Percentiles rank a stretch among this genome's conserved stretches.
Conservation (phyloP, 1,139 yeast genomes). For the Yamadazyma triangularis region DNA sequence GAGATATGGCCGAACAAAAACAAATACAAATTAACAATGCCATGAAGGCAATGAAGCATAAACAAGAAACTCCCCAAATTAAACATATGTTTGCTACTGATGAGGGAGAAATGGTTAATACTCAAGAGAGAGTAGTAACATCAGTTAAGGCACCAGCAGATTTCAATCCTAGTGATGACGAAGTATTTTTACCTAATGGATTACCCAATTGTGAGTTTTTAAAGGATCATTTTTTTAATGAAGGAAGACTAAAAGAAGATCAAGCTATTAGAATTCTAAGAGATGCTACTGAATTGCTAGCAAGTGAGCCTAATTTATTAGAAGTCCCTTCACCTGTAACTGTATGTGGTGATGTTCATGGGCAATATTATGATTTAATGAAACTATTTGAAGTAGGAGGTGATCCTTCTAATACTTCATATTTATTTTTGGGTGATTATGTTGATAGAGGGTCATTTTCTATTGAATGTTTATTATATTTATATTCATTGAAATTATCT, state of each 20-base stretch:
- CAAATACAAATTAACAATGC: slow-evolving; percentile 65
- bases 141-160: slow-evolving; percentile 69
- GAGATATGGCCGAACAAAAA: slow-evolving; percentile 7
- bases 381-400: slow-evolving; percentile 95
- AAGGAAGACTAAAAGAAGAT: slow-evolving; percentile 71
- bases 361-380: slow-evolving; percentile 88
- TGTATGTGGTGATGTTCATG: slow-evolving; percentile 95
- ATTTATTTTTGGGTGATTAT: slow-evolving; percentile 89
- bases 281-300: slow-evolving; percentile 65
- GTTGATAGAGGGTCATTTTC: slow-evolving; percentile 95
- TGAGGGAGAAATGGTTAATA: slow-evolving; percentile 62
- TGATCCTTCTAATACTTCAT: slow-evolving; percentile 70
- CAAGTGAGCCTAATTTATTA: slow-evolving; percentile 73
- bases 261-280: slow-evolving; percentile 70
- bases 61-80: slow-evolving; percentile 34
- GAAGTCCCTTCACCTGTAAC: slow-evolving; percentile 91
- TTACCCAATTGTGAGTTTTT: slow-evolving; percentile 72
- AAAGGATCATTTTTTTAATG: slow-evolving; percentile 68
- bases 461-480: slow-evolving; percentile 77
- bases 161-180: slow-evolving; percentile 58
- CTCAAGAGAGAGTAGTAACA: slow-evolving; percentile 64
- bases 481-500: slow-evolving; percentile 77
- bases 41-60: slow-evolving; percentile 62
- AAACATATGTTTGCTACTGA: slow-evolving; percentile 58
- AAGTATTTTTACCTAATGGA: slow-evolving; percentile 60